These are phyloP conservation scores for Ambrosia trifida DNA, from an alignment of 129 eudicot genomes.

Conservation along the genomic window DNA sequence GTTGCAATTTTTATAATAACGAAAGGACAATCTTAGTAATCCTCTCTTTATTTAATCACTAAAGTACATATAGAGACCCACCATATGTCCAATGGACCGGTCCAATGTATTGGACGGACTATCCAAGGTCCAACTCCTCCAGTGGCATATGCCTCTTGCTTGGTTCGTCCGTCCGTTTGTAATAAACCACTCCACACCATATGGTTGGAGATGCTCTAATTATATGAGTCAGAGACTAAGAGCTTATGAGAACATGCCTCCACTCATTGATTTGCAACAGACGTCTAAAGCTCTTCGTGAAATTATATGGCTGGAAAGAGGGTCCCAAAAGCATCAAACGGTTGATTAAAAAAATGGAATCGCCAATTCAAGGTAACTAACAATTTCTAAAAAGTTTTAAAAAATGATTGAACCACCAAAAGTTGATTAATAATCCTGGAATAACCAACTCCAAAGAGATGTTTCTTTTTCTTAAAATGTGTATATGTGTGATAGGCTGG, in stretches of 20 bases:
- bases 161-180: no score
- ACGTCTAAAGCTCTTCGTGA: neutral
- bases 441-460: neutral
- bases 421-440: neutral
- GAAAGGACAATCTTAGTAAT: no score
- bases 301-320: conserved; percentile 8
- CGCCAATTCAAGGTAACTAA: neutral
- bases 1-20: no score
- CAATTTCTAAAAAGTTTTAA: neutral
- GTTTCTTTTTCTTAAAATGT: conserved; percentile 3
- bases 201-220: no score
- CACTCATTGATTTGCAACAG: neutral
- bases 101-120: no score
- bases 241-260: neutral
- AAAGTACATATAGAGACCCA: no score
- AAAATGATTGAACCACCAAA: neutral
- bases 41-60: no score
- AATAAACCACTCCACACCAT: no score
- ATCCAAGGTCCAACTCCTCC: no score
- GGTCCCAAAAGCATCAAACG: neutral
- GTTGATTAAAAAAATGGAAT: neutral
- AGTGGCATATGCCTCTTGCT: no score
- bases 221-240: neutral
- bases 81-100: no score
- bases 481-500: neutral